A percentile compares a stretch with the other conserved stretches of the same genome.
phyloP scores from a whole-genome alignment of 2,329 filamentous ascomycete genomes.

The Didymella segeticola region DNA sequence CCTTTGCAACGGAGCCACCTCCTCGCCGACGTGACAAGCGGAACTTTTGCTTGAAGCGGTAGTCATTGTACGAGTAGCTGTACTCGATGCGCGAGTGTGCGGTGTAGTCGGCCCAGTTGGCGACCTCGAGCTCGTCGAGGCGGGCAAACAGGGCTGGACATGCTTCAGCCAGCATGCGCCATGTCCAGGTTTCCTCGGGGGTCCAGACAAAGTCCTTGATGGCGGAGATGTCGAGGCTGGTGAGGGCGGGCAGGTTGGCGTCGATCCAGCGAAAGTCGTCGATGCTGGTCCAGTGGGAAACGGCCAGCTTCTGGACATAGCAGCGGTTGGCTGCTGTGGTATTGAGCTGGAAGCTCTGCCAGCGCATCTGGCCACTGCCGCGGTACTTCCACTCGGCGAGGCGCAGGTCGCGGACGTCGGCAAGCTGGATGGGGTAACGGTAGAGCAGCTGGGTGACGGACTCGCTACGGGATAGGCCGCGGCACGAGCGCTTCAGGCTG shows the following conservation, averaged over 20 bases:
- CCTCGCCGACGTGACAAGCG: constrained; percentile 44
- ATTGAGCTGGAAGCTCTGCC: constrained; percentile 41
- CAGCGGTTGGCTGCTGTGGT: constrained; percentile 42
- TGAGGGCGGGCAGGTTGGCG: constrained; percentile 44
- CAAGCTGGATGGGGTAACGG: constrained; percentile 39
- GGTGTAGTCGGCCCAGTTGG: constrained; percentile 48
- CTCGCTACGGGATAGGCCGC: constrained; percentile 39
- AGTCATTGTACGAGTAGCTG: constrained; percentile 47
- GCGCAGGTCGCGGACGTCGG: constrained; percentile 41
- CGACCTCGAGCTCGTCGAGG: constrained; percentile 44
- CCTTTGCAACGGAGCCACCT: constrained; percentile 43
- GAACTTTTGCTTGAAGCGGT: constrained; percentile 45
- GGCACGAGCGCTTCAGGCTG: constrained; percentile 43
- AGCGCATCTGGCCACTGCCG: constrained; percentile 33
- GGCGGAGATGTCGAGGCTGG: constrained; percentile 42
- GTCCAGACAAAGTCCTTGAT: constrained; percentile 50
- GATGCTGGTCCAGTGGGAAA: constrained; percentile 47
- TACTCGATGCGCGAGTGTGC: constrained; percentile 47
- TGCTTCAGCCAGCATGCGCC: constrained; percentile 41
- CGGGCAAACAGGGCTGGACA: constrained; percentile 41
- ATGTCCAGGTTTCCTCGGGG: constrained; percentile 47
- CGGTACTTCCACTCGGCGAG: constrained; percentile 46
- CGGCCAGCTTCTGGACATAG: constrained; percentile 44
- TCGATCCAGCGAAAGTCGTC: constrained; percentile 48
- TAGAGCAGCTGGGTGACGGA: constrained; percentile 43